A percentile compares a stretch with the other conserved stretches of the same genome.
Evolutionary conservation across 495 filamentous ascomycete species (phyloP).

Genomic region (Penicillium desertorum): DNA sequence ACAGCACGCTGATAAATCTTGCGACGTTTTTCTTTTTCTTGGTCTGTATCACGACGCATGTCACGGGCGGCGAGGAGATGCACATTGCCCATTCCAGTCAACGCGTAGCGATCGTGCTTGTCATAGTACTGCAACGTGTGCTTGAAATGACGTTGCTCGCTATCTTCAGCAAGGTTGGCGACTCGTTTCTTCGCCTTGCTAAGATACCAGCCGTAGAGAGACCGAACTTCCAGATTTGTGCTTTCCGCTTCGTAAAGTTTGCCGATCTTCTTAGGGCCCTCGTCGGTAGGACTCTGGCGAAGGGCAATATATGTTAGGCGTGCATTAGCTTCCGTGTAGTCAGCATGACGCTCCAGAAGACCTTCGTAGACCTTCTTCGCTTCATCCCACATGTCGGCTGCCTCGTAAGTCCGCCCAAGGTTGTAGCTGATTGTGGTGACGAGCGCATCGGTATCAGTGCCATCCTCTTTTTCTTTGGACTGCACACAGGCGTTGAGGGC

Average conservation of each 20-base stretch:
- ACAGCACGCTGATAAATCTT: constrained; percentile 86
- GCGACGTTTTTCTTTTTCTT: constrained; percentile 84
- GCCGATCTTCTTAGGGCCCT: constrained; percentile 79
- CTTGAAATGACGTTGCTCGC: constrained; percentile 90
- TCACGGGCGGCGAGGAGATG: constrained; percentile 83
- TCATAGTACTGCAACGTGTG: constrained; percentile 90
- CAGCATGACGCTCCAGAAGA: constrained; percentile 73
- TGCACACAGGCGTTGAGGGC: constrained; percentile 83
- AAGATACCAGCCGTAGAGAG: constrained; percentile 93
- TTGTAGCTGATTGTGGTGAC: constrained; percentile 95
- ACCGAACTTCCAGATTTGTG: constrained; percentile 82
- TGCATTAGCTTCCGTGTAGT: constrained; percentile 88
- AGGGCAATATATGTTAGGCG: constrained; percentile 87
- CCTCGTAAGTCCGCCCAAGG: constrained; percentile 93
- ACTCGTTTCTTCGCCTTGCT: constrained; percentile 77
- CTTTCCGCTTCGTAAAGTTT: constrained; percentile 78
- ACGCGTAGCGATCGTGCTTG: constrained; percentile 93
- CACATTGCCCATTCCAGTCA: constrained; percentile 95
- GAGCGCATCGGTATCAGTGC: constrained; percentile 80
- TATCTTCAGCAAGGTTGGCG: constrained; percentile 80
- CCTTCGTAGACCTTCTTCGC: constrained; percentile 86
- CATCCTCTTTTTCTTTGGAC: constrained; percentile 57
- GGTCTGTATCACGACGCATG: constrained; percentile 86
- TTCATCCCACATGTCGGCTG: constrained; percentile 73
- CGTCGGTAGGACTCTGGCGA: constrained; percentile 76